phyloP scores from a whole-genome alignment of 352 stramenopile genomes.

The Aphanomyces astaci region DNA sequence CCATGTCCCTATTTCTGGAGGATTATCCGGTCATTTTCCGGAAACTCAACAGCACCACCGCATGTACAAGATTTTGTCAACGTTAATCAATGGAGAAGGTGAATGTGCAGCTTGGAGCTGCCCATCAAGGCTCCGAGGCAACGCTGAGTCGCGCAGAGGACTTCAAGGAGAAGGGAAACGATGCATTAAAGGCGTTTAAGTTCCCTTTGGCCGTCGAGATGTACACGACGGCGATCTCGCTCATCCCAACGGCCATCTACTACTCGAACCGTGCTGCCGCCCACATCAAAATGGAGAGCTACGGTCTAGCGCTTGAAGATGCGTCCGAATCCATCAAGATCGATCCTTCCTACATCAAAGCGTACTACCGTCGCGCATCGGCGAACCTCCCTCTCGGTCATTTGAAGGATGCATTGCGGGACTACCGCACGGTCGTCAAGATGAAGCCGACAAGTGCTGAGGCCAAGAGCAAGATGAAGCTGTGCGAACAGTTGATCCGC shows the following conservation, averaged over 20 bases:
- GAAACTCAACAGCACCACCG: no score
- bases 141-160: conserved; percentile 45
- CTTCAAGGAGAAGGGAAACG: conserved; percentile 83
- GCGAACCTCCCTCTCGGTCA: conserved; percentile 94
- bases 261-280: conserved; percentile 93
- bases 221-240: conserved; percentile 86
- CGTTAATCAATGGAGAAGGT: conserved; percentile 6
- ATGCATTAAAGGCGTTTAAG: conserved; percentile 69
- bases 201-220: conserved; percentile 73
- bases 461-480: conserved; percentile 89
- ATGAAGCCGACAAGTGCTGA: conserved; percentile 93
- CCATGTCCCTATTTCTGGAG: background rate
- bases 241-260: conserved; percentile 87
- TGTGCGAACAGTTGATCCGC: conserved; percentile 96
- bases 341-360: conserved; percentile 95
- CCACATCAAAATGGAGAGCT: conserved; percentile 98
- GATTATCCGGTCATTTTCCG: background rate
- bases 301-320: conserved; percentile 96
- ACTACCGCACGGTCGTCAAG: conserved; percentile 94
- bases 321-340: conserved; percentile 90
- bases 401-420: conserved; percentile 95
- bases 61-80: background rate
- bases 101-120: conserved; percentile 28
- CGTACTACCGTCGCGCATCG: conserved; percentile 96
- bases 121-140: conserved; percentile 52